Evolutionary conservation across 164 flowering plant genomes (phyloP), one percentile per base, ranked within the genome.

Genomic region (Platanus orientalis): DNA sequence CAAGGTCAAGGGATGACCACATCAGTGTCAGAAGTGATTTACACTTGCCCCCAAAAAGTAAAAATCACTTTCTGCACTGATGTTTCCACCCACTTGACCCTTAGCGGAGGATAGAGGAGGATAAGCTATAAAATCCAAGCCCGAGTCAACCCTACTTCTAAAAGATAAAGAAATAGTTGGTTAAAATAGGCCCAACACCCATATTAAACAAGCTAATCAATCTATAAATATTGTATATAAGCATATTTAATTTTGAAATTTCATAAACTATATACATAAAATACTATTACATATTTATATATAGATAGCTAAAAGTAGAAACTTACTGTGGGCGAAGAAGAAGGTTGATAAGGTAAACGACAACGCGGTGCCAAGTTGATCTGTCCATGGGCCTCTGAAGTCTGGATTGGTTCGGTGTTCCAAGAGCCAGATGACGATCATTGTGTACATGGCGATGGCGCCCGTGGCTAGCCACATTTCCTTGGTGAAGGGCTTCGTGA

Each of bases 311-410:
- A 16, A 29, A 26, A 16, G 10, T 59, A 26, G n/a, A 9, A 34
- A 69, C 89, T 84, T 76, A 84, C 89, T 81, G 47, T 86, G 89
- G 30, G 87, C 76, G 50, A 77, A 83, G 76, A 83, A 82, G 36
- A 83, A 71, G 17, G 86, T 79, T 24, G 83, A 70, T 71, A 78
- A 78, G 56, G 85, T 72, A 71, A 83, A 85, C 83, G 81, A 85
- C 50, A 84, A 66, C 7, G 81, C 58, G 1, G 81, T 81, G 26
- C 76, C 68, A 4, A 83, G 61, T 69, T 85, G 88, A 27, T 63
- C 49, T 28, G 70, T 67, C 78, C 66, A 59, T 0, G 78, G 47
- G 40, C 89, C 90, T 47, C 67, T 44, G 53, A 82, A 85, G 4
- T 71, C 76, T 4, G 72, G 76, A 63, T 82, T 85, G 13, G 61